A percentile compares a stretch with the other conserved stretches of the same genome.
Evolutionary conservation across 2,329 filamentous ascomycete species (phyloP).

Genomic region (Scedosporium minutisporum): DNA sequence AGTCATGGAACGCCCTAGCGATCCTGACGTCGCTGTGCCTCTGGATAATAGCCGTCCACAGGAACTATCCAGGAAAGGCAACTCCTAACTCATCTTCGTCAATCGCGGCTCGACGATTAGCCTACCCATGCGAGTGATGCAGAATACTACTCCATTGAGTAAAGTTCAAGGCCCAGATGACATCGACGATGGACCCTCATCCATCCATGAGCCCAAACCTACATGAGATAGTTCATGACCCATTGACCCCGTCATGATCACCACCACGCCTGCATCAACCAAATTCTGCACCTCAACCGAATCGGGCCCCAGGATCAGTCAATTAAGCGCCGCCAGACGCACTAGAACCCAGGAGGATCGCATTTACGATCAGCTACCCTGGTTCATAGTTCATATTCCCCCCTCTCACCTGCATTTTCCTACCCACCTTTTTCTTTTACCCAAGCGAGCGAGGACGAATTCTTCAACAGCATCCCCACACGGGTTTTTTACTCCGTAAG

Average conservation of each 20-base stretch:
- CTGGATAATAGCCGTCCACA: background rate
- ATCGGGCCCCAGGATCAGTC: background rate
- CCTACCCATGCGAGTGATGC: background rate
- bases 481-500: background rate
- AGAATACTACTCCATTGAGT: background rate
- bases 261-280: background rate
- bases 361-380: background rate
- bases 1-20: background rate
- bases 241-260: background rate
- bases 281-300: background rate
- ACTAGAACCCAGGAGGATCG: background rate
- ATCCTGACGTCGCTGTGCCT: background rate
- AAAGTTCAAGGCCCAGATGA: background rate
- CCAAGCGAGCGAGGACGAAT: background rate
- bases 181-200: background rate
- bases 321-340: background rate
- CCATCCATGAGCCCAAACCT: background rate
- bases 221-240: background rate
- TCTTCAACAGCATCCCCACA: background rate
- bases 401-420: background rate
- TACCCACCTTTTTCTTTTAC: background rate
- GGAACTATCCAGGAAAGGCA: background rate
- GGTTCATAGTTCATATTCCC: background rate
- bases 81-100: background rate
- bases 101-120: background rate